These are phyloP conservation scores for Podila minutissima DNA, from an alignment of 192 early-diverging fungal species.

Conservation along the genomic window DNA sequence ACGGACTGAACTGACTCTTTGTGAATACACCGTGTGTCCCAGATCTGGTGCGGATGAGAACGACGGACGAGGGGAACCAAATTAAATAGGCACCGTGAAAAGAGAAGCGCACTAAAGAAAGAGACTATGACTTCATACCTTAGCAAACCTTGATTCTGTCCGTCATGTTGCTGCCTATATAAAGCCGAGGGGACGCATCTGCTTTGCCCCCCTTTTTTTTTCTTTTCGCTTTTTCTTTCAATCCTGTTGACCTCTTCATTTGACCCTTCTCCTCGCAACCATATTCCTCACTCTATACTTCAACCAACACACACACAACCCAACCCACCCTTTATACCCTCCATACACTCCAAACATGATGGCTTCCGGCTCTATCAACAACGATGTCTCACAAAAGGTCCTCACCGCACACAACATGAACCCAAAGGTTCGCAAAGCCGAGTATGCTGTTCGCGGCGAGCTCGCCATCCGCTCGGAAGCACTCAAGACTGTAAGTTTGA, in stretches of 20 bases:
- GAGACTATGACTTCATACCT: no score
- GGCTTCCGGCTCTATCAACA: background rate
- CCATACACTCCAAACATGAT: slow-evolving; percentile 5
- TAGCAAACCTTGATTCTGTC: no score
- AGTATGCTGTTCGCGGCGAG: slow-evolving; percentile 97
- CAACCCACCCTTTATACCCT: no score
- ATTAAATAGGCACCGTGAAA: no score
- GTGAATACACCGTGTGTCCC: no score
- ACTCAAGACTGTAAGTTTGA: slow-evolving; percentile 57
- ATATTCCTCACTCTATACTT: background rate
- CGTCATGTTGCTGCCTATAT: background rate
- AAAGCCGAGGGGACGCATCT: background rate
- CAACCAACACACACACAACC: background rate
- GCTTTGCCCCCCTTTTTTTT: background rate
- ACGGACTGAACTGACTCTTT: no score
- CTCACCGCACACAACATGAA: slow-evolving; percentile 79
- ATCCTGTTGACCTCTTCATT: background rate
- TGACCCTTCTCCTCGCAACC: background rate
- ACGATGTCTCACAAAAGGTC: slow-evolving; percentile 55
- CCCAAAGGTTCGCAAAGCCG: slow-evolving; percentile 74
- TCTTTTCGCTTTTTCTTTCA: background rate
- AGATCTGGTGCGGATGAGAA: no score
- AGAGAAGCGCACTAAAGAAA: no score
- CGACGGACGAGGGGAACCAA: no score
- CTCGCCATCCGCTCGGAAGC: slow-evolving; percentile 93